Base-by-base conservation (phyloP, 2,329 filamentous ascomycete species). In the Metarhizium guizhouense region DNA sequence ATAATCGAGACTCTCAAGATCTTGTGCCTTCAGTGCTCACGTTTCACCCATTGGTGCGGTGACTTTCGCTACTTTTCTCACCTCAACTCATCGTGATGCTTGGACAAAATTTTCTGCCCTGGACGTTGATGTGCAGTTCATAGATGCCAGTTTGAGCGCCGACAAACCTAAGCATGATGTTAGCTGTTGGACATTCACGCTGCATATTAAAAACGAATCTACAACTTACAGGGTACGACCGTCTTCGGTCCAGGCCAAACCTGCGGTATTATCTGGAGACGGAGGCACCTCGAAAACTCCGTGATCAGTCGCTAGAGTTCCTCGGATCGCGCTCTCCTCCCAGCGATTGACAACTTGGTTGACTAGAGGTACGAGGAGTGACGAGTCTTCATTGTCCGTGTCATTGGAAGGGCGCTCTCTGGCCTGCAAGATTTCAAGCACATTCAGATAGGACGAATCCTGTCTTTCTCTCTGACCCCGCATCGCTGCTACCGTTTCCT, bases 81-180 rank as follows among this genome's bases (percentile, higher is more conserved):
- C 16, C 32, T 76, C 62, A 85, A 58, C 79, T 76, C 67, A 81
- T 71, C 47, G 73, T 73, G 59, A 83, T 70, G 59, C 77, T 80
- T 2, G 83, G 80, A 59, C 76, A 79, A 36, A 78, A 71, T 68
- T 83, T 87, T 57, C 88, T 77, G 56, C 73, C 76, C 51, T 80
- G 75, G 18, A 84, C 63, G 65, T 90, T 84, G 60, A 92, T 77
- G 38, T 78, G 79, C 62, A 89, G 83, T 70, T 91, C 86, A 64
- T 89, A 89, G 54, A 92, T 86, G 55, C 88, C 88, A 61, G 88
- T 84, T 65, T 89, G 84, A 38, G 83, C 80, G 20, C 80, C 84
- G 45, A 85, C 74, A 62, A 80, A 86, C 55, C 83, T 4, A 30
- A 3, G 20, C 43, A 14, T 56, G 38, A 18, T 50, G 62, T 67